Conservation (phyloP, 2,329 filamentous ascomycete species). For the Curvularia spicifera region DNA sequence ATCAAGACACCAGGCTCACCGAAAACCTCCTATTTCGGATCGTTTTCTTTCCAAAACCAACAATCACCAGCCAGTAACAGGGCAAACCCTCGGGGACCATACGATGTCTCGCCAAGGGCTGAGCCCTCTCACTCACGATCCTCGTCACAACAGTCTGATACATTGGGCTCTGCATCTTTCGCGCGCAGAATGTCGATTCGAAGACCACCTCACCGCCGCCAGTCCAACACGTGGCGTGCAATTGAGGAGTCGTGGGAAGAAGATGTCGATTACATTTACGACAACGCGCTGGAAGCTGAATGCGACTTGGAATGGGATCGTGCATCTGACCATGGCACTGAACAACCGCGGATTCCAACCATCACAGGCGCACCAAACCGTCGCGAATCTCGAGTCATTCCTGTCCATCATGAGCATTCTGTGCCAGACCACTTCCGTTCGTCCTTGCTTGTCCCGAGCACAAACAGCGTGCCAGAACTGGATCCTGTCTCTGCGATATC, state of each 20-base stretch:
- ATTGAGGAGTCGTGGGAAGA: constrained; percentile 64
- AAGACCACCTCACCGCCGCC: constrained; percentile 31
- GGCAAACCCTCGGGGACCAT: constrained; percentile 29
- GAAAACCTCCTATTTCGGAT: constrained; percentile 37
- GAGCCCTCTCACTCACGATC: constrained; percentile 36
- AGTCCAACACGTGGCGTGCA: constrained; percentile 44
- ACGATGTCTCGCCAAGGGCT: constrained; percentile 34
- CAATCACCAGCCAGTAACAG: constrained; percentile 29
- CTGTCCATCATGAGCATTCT: constrained; percentile 20
- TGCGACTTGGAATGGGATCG: constrained; percentile 66
- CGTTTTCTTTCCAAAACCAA: constrained; percentile 36
- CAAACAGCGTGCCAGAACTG: constrained; percentile 42
- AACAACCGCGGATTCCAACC: constrained; percentile 43
- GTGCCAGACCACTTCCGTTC: constrained; percentile 32
- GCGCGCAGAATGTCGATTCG: constrained; percentile 31
- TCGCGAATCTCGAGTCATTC: constrained; percentile 6
- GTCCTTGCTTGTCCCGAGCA: constrained; percentile 38
- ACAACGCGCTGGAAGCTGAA: constrained; percentile 65
- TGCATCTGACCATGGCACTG: constrained; percentile 34
- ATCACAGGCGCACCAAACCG: constrained; percentile 15
- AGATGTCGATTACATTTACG: constrained; percentile 68
- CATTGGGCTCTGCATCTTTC: constrained; percentile 52
- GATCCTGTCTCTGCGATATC: constrained; percentile 45
- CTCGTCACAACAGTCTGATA: constrained; percentile 54
- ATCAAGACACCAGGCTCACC: constrained; percentile 34